phyloP scores from a whole-genome alignment of 768 basidiomycete genomes.

The Rickenella mellea region DNA sequence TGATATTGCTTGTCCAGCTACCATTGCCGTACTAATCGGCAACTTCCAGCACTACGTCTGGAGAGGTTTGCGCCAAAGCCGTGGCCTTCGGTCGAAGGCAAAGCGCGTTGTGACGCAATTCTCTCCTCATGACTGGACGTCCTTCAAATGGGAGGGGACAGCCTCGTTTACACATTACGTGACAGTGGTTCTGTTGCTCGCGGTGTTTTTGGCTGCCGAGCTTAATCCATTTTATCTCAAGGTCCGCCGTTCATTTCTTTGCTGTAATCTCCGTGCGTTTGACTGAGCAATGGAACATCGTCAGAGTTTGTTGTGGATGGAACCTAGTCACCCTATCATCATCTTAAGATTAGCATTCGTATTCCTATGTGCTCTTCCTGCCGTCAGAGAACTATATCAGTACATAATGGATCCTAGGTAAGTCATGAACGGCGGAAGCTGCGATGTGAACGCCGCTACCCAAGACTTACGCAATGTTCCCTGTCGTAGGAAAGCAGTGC shows the following conservation, averaged over 20 bases:
- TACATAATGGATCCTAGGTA: conserved; percentile 79
- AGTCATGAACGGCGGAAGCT: conserved; percentile 12
- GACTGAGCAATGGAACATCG: conserved; percentile 6
- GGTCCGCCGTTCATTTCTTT: conserved; percentile 24
- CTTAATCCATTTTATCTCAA: conserved; percentile 86
- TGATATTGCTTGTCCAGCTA: background rate
- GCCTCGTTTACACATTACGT: conserved; percentile 68
- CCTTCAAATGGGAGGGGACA: conserved; percentile 81
- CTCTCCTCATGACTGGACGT: conserved; percentile 80
- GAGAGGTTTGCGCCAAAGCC: conserved; percentile 74
- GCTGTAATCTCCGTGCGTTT: background rate
- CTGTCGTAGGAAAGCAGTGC: conserved; percentile 53
- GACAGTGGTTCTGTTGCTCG: conserved; percentile 64
- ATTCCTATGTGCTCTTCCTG: conserved; percentile 81
- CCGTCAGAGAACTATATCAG: conserved; percentile 75
- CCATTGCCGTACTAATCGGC: conserved; percentile 4
- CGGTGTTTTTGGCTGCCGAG: conserved; percentile 76
- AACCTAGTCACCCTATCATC: conserved; percentile 81
- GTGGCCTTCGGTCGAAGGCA: conserved; percentile 71
- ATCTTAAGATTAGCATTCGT: conserved; percentile 64
- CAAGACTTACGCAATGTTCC: conserved; percentile 1
- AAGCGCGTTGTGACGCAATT: conserved; percentile 75
- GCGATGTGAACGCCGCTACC: background rate
- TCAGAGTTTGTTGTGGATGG: conserved; percentile 74
- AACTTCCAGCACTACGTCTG: conserved; percentile 63